These are phyloP conservation scores for Wickerhamomyces bovis DNA, from an alignment of 805 yeast species.

Conservation along the genomic window DNA sequence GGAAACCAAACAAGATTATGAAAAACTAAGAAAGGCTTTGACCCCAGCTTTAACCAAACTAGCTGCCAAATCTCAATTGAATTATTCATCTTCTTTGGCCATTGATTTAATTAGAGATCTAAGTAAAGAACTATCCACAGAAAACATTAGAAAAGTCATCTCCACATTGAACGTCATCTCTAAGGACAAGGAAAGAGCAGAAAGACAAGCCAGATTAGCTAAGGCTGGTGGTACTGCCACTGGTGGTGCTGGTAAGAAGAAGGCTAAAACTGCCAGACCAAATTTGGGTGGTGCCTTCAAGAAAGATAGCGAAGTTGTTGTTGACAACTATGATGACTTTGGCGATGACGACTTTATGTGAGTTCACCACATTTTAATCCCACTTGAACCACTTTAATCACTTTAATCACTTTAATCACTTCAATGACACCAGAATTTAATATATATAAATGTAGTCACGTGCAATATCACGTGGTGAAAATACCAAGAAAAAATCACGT, in stretches of 20 bases:
- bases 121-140: slow-evolving; percentile 73
- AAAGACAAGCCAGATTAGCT: slow-evolving; percentile 79
- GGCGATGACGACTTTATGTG: slow-evolving; percentile 83
- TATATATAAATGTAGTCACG: no score
- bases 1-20: slow-evolving; percentile 71
- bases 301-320: slow-evolving; percentile 58
- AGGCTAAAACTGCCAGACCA: slow-evolving; percentile 67
- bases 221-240: slow-evolving; percentile 81
- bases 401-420: no score
- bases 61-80: slow-evolving; percentile 54
- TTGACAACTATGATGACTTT: slow-evolving; percentile 49
- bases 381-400: no score
- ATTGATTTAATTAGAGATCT: slow-evolving; percentile 83
- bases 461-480: no score
- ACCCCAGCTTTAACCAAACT: slow-evolving; percentile 54
- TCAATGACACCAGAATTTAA: no score
- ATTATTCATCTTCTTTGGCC: slow-evolving; percentile 71
- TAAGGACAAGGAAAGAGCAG: slow-evolving; percentile 83
- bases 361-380: no score
- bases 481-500: not conserved
- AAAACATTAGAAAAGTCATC: slow-evolving; percentile 76
- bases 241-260: slow-evolving; percentile 94
- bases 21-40: slow-evolving; percentile 68
- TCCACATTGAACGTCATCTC: slow-evolving; percentile 76
- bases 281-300: slow-evolving; percentile 58